Conservation (phyloP, 2,329 filamentous ascomycete species). For the Sodiomyces alkalinus region DNA sequence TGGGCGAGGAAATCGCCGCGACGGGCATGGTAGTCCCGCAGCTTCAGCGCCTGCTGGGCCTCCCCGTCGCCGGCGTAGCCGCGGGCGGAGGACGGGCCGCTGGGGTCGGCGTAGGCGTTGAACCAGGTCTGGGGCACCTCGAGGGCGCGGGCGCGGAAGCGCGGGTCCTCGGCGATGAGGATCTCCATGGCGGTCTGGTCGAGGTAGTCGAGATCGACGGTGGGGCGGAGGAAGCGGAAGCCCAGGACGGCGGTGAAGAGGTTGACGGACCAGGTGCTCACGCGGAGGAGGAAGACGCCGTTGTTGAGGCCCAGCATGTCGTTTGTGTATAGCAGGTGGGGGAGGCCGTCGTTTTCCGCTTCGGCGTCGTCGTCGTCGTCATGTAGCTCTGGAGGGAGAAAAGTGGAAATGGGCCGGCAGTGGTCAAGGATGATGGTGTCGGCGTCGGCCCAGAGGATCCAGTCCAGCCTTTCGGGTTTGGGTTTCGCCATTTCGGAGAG, state of each 20-base stretch:
- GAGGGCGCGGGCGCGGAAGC: conserved; percentile 2
- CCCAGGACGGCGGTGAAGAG: conserved; percentile 8
- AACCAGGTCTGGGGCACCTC: conserved; percentile 10
- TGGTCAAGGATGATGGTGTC: conserved; percentile 10
- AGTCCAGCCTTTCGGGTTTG: conserved; percentile 5
- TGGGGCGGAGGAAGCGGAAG: conserved; percentile 7
- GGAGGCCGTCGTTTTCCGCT: neutral
- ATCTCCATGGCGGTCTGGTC: conserved; percentile 10
- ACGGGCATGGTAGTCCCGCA: no score
- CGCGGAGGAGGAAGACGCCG: conserved; percentile 9
- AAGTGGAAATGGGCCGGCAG: conserved; percentile 5
- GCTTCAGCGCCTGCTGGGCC: no score
- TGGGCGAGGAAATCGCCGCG: no score
- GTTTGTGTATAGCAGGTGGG: conserved; percentile 5
- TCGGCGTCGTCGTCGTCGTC: no score
- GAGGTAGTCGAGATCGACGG: conserved; percentile 4
- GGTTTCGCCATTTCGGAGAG: conserved; percentile 8
- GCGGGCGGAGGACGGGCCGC: no score
- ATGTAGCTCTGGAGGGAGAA: conserved; percentile 6
- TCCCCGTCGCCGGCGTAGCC: no score
- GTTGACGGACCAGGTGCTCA: conserved; percentile 6
- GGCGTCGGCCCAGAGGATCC: conserved; percentile 10
- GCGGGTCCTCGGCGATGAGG: conserved; percentile 5
- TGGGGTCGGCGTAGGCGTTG: conserved; percentile 10
- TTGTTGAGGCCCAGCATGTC: conserved; percentile 10